These are phyloP conservation scores for Thermomucor indicae-seudaticae DNA, from an alignment of 371 early-diverging fungal genomes.

Conservation along the genomic window DNA sequence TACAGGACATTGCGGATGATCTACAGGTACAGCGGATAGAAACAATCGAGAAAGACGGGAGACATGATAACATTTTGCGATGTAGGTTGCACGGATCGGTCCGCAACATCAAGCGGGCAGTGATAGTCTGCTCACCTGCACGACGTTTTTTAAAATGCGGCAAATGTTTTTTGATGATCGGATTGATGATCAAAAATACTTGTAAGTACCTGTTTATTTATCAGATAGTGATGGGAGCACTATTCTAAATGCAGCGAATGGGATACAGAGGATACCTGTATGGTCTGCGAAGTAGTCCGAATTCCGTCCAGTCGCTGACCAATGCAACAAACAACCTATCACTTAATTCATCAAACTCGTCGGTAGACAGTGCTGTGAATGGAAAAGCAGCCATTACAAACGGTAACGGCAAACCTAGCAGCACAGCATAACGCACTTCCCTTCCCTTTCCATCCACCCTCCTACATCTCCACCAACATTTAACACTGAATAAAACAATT, in stretches of 20 bases:
- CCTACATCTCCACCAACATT: too few relatives aligned
- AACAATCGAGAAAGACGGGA: background rate
- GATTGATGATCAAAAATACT: slow-evolving; percentile 92
- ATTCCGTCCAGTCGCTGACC: slow-evolving; percentile 19
- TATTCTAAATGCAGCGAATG: background rate
- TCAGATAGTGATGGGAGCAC: background rate
- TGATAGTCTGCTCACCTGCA: slow-evolving; percentile 95
- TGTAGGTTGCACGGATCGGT: slow-evolving; percentile 87
- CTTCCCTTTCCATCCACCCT: background rate
- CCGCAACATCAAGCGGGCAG: slow-evolving; percentile 99
- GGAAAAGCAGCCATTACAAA: slow-evolving; percentile 5
- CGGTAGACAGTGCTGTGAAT: background rate
- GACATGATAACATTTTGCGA: background rate
- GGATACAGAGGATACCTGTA: slow-evolving; percentile 50
- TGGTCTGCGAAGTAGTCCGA: slow-evolving; percentile 49
- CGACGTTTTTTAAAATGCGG: slow-evolving; percentile 96
- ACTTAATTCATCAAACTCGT: slow-evolving; percentile 17
- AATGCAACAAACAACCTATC: slow-evolving; percentile 28
- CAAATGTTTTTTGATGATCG: slow-evolving; percentile 91
- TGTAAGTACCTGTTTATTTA: slow-evolving; percentile 39
- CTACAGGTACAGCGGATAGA: slow-evolving; percentile 61
- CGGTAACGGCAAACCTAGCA: slow-evolving; percentile 3
- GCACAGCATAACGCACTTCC: background rate
- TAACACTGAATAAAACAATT: too few relatives aligned
- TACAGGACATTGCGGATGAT: slow-evolving; percentile 99